Evolutionary conservation across 1,139 yeast genomes (phyloP).

Genomic region (Geotrichum phurueaensis): DNA sequence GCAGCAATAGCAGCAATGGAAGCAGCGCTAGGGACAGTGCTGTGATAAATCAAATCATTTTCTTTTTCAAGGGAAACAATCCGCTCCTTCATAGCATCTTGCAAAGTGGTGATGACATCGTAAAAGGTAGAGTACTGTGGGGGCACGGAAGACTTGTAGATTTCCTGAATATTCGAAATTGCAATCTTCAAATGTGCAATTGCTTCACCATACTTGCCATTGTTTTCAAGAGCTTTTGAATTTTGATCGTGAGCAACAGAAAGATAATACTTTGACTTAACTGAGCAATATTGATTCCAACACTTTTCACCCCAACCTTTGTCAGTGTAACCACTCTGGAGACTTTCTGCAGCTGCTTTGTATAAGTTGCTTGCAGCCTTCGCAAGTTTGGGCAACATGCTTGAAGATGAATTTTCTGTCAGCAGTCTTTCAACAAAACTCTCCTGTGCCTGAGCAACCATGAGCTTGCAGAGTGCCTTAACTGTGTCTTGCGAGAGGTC

Average conservation of each 20-base stretch:
- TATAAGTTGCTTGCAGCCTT: slow-evolving; percentile 54
- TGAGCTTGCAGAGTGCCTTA: slow-evolving; percentile 54
- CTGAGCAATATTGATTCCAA: slow-evolving; percentile 42
- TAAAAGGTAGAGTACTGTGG: slow-evolving; percentile 23
- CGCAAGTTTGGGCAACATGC: slow-evolving; percentile 69
- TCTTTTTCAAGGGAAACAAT: slow-evolving; percentile 58
- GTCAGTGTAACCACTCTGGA: slow-evolving; percentile 43
- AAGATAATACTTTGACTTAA: slow-evolving; percentile 43
- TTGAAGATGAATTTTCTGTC: slow-evolving; percentile 41
- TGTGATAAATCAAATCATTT: slow-evolving; percentile 86
- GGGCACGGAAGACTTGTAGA: slow-evolving; percentile 25
- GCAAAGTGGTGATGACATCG: slow-evolving; percentile 25
- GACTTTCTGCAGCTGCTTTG: slow-evolving; percentile 45
- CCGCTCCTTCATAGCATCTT: slow-evolving; percentile 40
- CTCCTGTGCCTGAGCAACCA: slow-evolving; percentile 88
- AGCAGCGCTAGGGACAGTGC: slow-evolving; percentile 55
- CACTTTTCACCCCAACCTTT: slow-evolving; percentile 50
- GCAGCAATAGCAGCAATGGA: slow-evolving; percentile 56
- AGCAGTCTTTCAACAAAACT: slow-evolving; percentile 63
- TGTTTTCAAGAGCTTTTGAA: slow-evolving; percentile 45
- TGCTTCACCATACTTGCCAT: slow-evolving; percentile 66
- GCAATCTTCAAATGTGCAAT: slow-evolving; percentile 63
- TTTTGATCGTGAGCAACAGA: slow-evolving; percentile 50
- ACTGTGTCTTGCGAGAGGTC: slow-evolving; percentile 72
- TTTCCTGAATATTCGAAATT: slow-evolving; percentile 22